Base-by-base conservation (phyloP, 2,329 filamentous ascomycete species). In the Aureobasidium sp. region DNA sequence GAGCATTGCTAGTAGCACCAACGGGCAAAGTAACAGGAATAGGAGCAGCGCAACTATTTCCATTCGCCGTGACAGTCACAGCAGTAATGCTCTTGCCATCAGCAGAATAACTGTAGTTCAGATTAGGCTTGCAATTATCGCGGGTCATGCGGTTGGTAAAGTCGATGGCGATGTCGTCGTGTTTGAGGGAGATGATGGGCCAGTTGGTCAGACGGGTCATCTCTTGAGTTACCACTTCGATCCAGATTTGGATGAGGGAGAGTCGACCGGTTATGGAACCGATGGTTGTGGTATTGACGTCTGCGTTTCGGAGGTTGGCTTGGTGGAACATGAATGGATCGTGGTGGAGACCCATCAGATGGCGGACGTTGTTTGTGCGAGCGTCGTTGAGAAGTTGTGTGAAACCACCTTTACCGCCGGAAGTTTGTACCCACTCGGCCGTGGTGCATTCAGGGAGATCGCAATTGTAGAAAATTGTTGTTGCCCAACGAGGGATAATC, bases 291-390 rank as follows among this genome's bases (percentile, higher is more conserved):
- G 65, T 61, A 2, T 66, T 64, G 48, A 74, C 71, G 50, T 78
- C 79, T 3, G 68, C 67, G 39, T 76, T 74, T 53, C 79, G 75
- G 56, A 72, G 58, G 62, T 84, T 84, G 54, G 79, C 79, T 67
- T 84, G 80, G 64, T 84, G 81, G 71, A 84, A 81, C 79, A 82
- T 82, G 70, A 76, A 81, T 24, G 72, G 68, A 45, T 80, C 79
- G 57, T 74, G 75, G 57, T 76, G 74, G 5, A 84, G 70, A 11
- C 73, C 75, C 32, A 83, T 71, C 19, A 83, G 67, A 60, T 83
- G 76, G 29, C 79, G 74, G 27, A 77, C 75, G 45, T 79, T 81
- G 41, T 77, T 78, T 4, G 68, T 63, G 47, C 73, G 72, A 48
- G 80, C 79, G 34, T 74, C 67, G 3, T 66, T 64, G 6, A 84